Base-by-base conservation (phyloP, 768 basidiomycete species). In the Scleroderma bovista region DNA sequence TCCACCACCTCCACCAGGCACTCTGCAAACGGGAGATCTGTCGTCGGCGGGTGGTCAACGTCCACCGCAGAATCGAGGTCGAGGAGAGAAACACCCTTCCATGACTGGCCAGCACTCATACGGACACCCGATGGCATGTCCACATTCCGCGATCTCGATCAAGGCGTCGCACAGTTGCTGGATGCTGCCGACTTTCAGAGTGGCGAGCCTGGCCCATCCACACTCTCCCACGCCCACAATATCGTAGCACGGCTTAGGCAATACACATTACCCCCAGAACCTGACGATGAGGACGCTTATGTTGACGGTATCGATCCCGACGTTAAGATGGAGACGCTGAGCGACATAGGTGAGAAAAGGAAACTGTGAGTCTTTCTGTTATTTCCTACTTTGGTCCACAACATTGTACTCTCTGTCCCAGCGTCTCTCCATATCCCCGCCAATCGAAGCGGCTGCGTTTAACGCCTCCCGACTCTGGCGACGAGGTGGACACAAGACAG, bases 81-180 rank as follows among this genome's bases (percentile, higher is more conserved):
- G 12, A 66, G 71, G 39, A 66, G 68, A 47, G 75, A 81, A 57
- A 61, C 73, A 0, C 68, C 76, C 3, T 90, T 92, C 55, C 68
- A 72, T 4, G 88, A 93, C 33, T 75, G 75, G 40, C 78, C 79
- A 5, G 87, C 87, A 1, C 76, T 92, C 13, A 61, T 78, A 12
- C 83, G 91, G 16, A 86, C 88, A 0, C 71, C 80, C 0, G 75
- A 81, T 51, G 82, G 83, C n/a, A 94, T 94, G 91, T 62, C 73
- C 3, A 56, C 71, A 47, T 91, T 92, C 57, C 64, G 64, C 23
- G 72, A 79, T 44, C 70, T 92, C 7, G 86, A 89, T 52, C 60
- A 51, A 10, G 77, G 77, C 16, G 60, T 84, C 12, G 72, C 75
- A 11, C 31, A 34, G 56, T 57, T 58, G 40, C 51, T 64, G n/a